phyloP scores from a whole-genome alignment of 139 green algal genomes.

The Yamagishiella unicocca region DNA sequence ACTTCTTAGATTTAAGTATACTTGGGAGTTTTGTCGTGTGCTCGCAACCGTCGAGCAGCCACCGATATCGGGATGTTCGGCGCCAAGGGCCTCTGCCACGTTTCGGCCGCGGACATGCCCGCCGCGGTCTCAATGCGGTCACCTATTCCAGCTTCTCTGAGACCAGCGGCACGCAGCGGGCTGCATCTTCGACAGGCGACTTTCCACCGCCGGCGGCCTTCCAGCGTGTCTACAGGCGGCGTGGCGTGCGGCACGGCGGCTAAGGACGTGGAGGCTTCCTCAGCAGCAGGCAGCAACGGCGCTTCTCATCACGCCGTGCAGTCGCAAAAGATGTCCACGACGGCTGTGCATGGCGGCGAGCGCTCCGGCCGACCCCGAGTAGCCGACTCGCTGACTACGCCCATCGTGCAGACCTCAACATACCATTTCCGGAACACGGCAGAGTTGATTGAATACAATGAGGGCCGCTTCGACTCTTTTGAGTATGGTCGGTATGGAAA shows the following conservation, averaged over 20 bases:
- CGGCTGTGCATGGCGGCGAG: conserved; percentile 77
- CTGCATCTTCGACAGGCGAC: conserved; percentile 1
- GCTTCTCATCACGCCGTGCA: not conserved
- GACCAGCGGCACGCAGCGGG: conserved; percentile 23
- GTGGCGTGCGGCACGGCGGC: not conserved
- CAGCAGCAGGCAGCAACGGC: not conserved
- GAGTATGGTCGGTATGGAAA: conserved; percentile 99
- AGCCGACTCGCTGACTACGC: conserved; percentile 95
- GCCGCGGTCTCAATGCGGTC: conserved; percentile 1
- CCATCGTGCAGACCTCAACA: conserved; percentile 97
- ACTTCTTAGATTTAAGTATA: too few relatives aligned
- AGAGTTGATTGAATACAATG: conserved; percentile 98
- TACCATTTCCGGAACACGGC: conserved; percentile 86
- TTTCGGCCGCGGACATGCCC: conserved; percentile 32
- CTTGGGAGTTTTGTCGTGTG: not conserved
- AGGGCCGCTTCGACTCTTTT: conserved; percentile 91
- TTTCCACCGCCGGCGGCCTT: conserved; percentile 27
- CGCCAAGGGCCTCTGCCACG: conserved; percentile 28
- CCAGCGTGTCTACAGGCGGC: not conserved
- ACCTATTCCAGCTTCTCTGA: conserved; percentile 18
- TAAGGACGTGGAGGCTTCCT: conserved; percentile 34
- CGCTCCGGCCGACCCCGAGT: conserved; percentile 84
- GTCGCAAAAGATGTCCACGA: not conserved
- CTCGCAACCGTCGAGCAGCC: not conserved
- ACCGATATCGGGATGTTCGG: not conserved